Percentiles rank a stretch among this genome's conserved stretches.
Evolutionary conservation across 2,329 filamentous ascomycete species (phyloP).

Genomic region (Spiromastix sp.): DNA sequence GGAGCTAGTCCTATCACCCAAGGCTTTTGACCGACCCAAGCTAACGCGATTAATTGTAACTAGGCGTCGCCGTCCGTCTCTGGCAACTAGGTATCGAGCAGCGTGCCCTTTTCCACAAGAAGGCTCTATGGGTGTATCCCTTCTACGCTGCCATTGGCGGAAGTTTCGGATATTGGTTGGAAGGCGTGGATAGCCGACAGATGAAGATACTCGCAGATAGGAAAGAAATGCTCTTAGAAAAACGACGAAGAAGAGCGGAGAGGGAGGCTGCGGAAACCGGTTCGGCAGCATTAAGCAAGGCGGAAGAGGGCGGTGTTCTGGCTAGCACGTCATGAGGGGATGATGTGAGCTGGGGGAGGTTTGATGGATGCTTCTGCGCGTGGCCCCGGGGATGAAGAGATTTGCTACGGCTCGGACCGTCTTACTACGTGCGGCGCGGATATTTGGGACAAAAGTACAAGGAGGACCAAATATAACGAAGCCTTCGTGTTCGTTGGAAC

Average conservation of each 20-base stretch:
- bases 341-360: no score
- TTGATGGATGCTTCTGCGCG: no score
- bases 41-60: conserved; percentile 5
- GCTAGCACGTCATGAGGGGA: conserved; percentile 25
- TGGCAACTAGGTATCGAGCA: conserved; percentile 99
- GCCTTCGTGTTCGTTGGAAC: no score
- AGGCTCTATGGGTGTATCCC: conserved; percentile 84
- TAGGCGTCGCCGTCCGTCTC: conserved; percentile 81
- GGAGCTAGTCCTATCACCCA: not conserved
- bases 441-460: no score
- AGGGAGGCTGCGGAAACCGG: conserved; percentile 40
- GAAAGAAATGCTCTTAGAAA: conserved; percentile 74
- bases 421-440: no score
- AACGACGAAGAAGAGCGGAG: conserved; percentile 68
- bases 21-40: no score
- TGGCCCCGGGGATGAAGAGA: no score
- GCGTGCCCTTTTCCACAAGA: conserved; percentile 81
- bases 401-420: no score
- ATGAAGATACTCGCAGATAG: conserved; percentile 65
- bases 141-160: conserved; percentile 76
- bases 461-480: no score
- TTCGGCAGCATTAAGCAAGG: conserved; percentile 15
- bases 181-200: conserved; percentile 79
- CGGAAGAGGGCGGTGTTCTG: conserved; percentile 25
- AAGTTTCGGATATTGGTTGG: conserved; percentile 94